These are phyloP conservation scores for Orbilia oligospora DNA, from an alignment of 2,329 filamentous ascomycete species.

Conservation along the genomic window DNA sequence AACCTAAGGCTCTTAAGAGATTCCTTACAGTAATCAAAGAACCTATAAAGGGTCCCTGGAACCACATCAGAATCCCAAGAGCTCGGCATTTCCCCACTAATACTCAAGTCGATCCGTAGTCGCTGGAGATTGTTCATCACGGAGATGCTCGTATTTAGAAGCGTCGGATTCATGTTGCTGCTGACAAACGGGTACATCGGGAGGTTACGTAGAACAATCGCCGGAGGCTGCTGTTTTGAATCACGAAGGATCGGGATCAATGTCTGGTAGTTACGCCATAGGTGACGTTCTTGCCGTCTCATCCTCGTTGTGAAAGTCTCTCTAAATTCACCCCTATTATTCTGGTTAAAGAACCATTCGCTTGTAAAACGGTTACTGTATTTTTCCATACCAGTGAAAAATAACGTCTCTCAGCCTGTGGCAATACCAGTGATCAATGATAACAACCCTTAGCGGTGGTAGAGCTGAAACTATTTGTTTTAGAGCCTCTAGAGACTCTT, in stretches of 20 bases:
- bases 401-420: too few species aligned
- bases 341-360: too few species aligned
- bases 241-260: conserved; percentile 14
- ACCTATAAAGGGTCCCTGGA: conserved; percentile 3
- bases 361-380: too few species aligned
- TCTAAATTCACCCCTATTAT: too few species aligned
- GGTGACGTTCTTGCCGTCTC: neutral
- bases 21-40: conserved; percentile 4
- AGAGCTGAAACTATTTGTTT: neutral
- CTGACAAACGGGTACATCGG: neutral
- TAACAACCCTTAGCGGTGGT: too few species aligned
- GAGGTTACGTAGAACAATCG: neutral
- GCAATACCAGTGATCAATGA: too few species aligned
- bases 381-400: too few species aligned
- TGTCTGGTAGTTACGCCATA: conserved; percentile 16
- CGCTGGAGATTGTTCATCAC: conserved; percentile 14
- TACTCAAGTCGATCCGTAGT: neutral
- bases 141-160: conserved; percentile 3
- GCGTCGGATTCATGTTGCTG: neutral
- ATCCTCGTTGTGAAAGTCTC: neutral
- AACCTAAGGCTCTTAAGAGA: neutral
- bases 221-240: neutral
- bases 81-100: neutral
- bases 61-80: neutral
- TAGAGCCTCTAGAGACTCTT: neutral